These are phyloP conservation scores for Ophiostoma perfectum DNA, from an alignment of 2,329 filamentous ascomycete genomes.

Conservation along the genomic window DNA sequence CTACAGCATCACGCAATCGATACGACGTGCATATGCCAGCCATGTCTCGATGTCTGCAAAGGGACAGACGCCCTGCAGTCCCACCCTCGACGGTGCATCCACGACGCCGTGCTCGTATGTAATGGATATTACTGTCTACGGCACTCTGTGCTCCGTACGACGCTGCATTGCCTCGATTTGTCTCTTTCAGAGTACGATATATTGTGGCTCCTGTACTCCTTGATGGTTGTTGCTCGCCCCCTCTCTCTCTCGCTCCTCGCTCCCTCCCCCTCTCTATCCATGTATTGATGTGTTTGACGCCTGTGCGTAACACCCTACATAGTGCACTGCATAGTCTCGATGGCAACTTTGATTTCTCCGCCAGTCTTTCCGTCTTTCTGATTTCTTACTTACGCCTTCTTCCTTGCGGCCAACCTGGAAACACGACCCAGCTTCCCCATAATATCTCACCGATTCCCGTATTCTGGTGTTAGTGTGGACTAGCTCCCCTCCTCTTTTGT, in stretches of 20 bases:
- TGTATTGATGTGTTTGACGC: no score
- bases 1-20: neutral
- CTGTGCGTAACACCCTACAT: no score
- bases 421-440: slow-evolving; percentile 16
- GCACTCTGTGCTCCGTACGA: no score
- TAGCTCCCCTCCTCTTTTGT: slow-evolving; percentile 1
- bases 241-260: no score
- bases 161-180: no score
- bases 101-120: neutral
- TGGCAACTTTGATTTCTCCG: neutral
- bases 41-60: slow-evolving; percentile 12
- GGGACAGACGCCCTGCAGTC: neutral
- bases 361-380: neutral
- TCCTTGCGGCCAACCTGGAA: neutral
- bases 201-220: no score
- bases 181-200: no score
- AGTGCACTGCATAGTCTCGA: no score
- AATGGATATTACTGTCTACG: no score
- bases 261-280: no score
- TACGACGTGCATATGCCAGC: slow-evolving; percentile 5
- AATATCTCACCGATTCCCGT: slow-evolving; percentile 19
- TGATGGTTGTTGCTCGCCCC: no score
- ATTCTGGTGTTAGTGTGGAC: slow-evolving; percentile 12
- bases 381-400: neutral
- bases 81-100: neutral